phyloP scores from a whole-genome alignment of 495 filamentous ascomycete species.

The Lasiosphaeriaceae sp. region DNA sequence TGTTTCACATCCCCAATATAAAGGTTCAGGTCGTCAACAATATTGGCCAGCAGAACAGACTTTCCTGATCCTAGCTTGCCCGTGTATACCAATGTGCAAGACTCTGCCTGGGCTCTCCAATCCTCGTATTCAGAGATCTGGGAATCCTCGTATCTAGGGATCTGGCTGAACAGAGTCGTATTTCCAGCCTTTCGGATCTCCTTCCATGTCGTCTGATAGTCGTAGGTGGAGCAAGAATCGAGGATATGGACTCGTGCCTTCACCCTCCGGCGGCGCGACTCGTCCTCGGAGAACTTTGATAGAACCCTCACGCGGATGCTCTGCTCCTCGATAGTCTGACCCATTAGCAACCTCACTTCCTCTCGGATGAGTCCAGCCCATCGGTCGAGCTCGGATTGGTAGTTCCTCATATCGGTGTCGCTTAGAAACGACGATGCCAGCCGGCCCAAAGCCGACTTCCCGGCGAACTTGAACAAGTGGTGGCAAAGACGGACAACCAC shows the following conservation, averaged over 20 bases:
- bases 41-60: slow-evolving; percentile 41
- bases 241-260: slow-evolving; percentile 28
- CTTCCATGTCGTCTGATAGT: slow-evolving; percentile 41
- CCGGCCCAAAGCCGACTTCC: slow-evolving; percentile 34
- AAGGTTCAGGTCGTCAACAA: slow-evolving; percentile 40
- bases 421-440: slow-evolving; percentile 24
- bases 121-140: too few relatives aligned
- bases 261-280: slow-evolving; percentile 23
- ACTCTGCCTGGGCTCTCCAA: slow-evolving; percentile 30
- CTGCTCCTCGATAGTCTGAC: slow-evolving; percentile 30
- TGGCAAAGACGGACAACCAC: slow-evolving; percentile 40
- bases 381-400: slow-evolving; percentile 28
- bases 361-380: slow-evolving; percentile 38
- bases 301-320: slow-evolving; percentile 27
- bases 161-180: slow-evolving; percentile 24
- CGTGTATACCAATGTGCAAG: slow-evolving; percentile 31
- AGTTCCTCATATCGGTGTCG: slow-evolving; percentile 29
- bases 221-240: slow-evolving; percentile 37
- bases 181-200: slow-evolving; percentile 39
- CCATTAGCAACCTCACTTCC: slow-evolving; percentile 31
- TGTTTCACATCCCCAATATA: slow-evolving; percentile 11
- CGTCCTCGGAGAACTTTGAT: slow-evolving; percentile 21
- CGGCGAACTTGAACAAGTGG: slow-evolving; percentile 30
- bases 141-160: slow-evolving; percentile 31
- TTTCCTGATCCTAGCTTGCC: slow-evolving; percentile 44